Evolutionary conservation across 345 rosid genomes (phyloP).

Genomic region (Combretum micranthum): DNA sequence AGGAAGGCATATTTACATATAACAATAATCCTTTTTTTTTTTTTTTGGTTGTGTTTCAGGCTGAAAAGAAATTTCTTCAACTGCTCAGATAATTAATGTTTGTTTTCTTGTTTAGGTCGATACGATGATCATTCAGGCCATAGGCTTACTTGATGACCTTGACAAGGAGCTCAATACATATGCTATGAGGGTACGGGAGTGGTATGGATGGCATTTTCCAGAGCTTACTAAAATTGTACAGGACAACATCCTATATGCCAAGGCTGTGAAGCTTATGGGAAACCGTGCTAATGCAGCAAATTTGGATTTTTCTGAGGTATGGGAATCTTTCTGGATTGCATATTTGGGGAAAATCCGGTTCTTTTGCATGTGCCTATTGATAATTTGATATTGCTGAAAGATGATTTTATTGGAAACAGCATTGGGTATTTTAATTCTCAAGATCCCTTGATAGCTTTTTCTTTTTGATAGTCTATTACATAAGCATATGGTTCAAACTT

Average conservation of each 20-base stretch:
- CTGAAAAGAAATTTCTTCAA: not conserved
- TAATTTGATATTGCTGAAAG: too few species aligned
- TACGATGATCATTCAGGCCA: constrained; percentile 95
- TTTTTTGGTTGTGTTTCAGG: not conserved
- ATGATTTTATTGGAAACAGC: too few species aligned
- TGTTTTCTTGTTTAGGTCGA: constrained; percentile 50
- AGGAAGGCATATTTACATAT: too few species aligned
- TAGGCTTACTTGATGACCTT: constrained; percentile 91
- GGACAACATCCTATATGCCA: constrained; percentile 80
- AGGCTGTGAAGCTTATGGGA: constrained; percentile 81
- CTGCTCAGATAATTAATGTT: not conserved
- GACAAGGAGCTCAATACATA: constrained; percentile 92
- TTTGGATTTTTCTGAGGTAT: constrained; percentile 85
- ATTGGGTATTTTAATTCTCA: too few species aligned
- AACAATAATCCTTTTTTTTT: not conserved
- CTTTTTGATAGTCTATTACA: too few species aligned
- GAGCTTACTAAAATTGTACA: constrained; percentile 87
- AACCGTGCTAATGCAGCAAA: constrained; percentile 69
- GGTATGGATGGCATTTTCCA: constrained; percentile 99
- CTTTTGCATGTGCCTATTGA: too few species aligned
- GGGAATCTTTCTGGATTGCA: not conserved
- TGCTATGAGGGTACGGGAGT: constrained; percentile 86
- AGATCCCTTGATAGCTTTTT: too few species aligned
- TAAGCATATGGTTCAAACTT: too few species aligned
- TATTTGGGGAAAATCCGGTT: not conserved